phyloP scores from a whole-genome alignment of 441 rosid species.

The Erodium trifolium region DNA sequence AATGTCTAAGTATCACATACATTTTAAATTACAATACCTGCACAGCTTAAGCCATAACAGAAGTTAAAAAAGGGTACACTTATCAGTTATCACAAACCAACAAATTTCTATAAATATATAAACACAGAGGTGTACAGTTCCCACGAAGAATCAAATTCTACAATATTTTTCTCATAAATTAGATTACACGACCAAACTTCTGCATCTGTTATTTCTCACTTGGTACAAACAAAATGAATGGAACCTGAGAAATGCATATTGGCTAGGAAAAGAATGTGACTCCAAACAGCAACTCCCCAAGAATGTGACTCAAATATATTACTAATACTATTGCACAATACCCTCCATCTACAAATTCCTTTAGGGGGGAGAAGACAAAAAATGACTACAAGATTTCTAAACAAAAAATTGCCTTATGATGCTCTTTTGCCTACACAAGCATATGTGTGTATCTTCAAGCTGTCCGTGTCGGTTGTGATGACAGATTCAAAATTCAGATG shows the following conservation, averaged over 20 bases:
- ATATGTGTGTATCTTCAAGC: background rate
- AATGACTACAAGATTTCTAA: background rate
- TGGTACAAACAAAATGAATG: background rate
- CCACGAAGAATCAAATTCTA: no score
- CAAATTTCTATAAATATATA: no score
- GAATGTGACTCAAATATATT: background rate
- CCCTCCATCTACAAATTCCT: background rate
- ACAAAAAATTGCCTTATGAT: background rate
- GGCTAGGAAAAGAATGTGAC: background rate
- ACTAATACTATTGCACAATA: background rate
- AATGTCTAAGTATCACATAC: no score
- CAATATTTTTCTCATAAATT: no score
- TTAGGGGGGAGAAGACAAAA: background rate
- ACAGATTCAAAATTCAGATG: conserved; percentile 5
- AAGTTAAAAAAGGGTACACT: no score
- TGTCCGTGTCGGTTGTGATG: background rate
- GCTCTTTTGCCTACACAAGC: background rate
- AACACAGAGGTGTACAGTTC: no score
- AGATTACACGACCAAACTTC: no score
- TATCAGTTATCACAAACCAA: no score
- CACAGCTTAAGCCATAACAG: no score
- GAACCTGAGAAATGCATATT: no score
- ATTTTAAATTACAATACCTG: no score
- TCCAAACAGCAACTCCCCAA: background rate
- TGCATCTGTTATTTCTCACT: no score